These are phyloP conservation scores for Starmerella vaccinii DNA, from an alignment of 805 yeast genomes.

Conservation along the genomic window DNA sequence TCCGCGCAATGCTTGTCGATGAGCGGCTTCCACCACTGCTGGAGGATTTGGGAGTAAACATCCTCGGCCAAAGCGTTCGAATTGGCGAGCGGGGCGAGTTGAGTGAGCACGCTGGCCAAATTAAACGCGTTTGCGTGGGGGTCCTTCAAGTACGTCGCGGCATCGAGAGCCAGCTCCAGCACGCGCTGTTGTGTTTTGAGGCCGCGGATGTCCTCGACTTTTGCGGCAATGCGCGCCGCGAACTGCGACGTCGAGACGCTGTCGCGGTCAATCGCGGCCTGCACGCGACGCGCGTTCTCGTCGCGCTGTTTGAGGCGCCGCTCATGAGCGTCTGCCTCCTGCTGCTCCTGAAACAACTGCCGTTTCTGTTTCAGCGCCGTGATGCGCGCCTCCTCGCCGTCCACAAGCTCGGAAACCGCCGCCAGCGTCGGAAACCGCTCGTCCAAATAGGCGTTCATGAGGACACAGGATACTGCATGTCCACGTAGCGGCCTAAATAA, in stretches of 20 bases:
- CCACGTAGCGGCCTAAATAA: background rate
- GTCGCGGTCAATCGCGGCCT: slow-evolving; percentile 4
- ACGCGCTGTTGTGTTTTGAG: background rate
- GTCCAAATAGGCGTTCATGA: slow-evolving; percentile 21
- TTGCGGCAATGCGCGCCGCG: background rate
- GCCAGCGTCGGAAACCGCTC: slow-evolving; percentile 23
- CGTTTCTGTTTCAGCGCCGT: background rate
- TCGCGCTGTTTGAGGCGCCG: background rate
- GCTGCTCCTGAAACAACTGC: background rate
- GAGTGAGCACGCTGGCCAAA: slow-evolving; percentile 1
- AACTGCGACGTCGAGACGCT: background rate
- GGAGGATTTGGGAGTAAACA: background rate
- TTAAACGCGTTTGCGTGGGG: background rate
- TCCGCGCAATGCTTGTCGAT: background rate
- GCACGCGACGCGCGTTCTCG: background rate
- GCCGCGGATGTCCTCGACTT: background rate
- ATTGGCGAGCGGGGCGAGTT: background rate
- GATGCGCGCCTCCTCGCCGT: slow-evolving; percentile 5
- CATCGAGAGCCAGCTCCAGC: slow-evolving; percentile 3
- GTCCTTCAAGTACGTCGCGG: background rate
- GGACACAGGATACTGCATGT: background rate
- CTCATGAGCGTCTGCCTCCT: slow-evolving; percentile 1
- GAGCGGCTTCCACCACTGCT: slow-evolving; percentile 13
- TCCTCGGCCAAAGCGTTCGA: background rate
- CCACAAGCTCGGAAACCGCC: slow-evolving; percentile 14